phyloP scores from a whole-genome alignment of 768 basidiomycete genomes.

The Clitopilus hobsonii region DNA sequence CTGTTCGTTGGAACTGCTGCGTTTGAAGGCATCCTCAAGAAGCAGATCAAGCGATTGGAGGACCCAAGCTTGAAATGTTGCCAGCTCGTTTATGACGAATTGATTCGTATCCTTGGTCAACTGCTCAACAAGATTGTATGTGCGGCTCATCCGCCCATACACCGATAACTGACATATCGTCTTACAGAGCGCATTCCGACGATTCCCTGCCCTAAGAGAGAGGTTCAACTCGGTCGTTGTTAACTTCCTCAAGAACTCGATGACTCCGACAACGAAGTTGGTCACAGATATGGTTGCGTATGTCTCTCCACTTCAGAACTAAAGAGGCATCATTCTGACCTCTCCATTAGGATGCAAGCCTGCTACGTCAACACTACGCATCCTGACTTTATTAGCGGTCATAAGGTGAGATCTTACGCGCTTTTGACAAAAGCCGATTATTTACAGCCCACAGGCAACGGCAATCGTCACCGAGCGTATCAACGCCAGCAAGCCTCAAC shows the following conservation, averaged over 20 bases:
- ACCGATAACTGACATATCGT: not conserved
- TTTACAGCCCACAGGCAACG: slow-evolving; percentile 60
- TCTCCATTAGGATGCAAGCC: slow-evolving; percentile 78
- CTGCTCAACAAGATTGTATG: slow-evolving; percentile 84
- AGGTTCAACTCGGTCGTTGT: slow-evolving; percentile 95
- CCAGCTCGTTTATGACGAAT: slow-evolving; percentile 93
- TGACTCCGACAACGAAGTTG: slow-evolving; percentile 93
- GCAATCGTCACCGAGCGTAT: slow-evolving; percentile 79
- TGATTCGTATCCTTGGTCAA: slow-evolving; percentile 93
- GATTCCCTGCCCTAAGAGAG: slow-evolving; percentile 94
- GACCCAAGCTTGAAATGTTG: slow-evolving; percentile 94
- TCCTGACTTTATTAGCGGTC: slow-evolving; percentile 96
- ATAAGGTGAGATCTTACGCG: slow-evolving; percentile 49
- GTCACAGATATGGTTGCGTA: slow-evolving; percentile 90
- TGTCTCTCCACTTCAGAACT: slow-evolving; percentile 24
- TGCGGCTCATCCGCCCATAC: slow-evolving; percentile 10
- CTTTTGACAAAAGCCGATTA: not conserved
- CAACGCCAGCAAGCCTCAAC: slow-evolving; percentile 69
- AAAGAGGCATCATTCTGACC: not conserved
- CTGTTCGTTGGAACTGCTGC: slow-evolving; percentile 96
- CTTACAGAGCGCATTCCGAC: slow-evolving; percentile 85
- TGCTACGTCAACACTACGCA: slow-evolving; percentile 99
- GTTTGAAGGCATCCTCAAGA: slow-evolving; percentile 98
- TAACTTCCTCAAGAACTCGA: slow-evolving; percentile 92
- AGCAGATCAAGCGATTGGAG: slow-evolving; percentile 96